These are phyloP conservation scores for Talaromyces rugulosus DNA, from an alignment of 2,329 filamentous ascomycete species.

Conservation along the genomic window DNA sequence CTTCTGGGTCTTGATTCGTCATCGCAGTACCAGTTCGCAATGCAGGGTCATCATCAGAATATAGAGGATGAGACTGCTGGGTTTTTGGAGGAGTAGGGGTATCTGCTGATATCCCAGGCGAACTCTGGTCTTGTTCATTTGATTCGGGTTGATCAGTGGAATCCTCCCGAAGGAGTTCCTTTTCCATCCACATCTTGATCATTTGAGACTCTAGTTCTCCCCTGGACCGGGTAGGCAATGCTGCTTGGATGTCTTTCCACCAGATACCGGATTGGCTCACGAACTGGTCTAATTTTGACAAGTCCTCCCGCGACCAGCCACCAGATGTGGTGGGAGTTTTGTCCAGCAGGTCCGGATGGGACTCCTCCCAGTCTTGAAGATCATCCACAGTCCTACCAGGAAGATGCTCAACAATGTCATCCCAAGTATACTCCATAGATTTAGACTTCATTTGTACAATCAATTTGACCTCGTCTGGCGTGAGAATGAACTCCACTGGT, in stretches of 20 bases:
- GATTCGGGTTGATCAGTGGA: neutral
- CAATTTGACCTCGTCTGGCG: slow-evolving; percentile 29
- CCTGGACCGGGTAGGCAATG: slow-evolving; percentile 25
- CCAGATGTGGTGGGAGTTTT: slow-evolving; percentile 23
- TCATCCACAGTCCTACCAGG: slow-evolving; percentile 20
- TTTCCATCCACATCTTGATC: slow-evolving; percentile 27
- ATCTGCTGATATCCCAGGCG: neutral
- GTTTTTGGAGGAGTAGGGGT: neutral
- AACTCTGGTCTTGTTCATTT: neutral
- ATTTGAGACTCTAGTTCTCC: slow-evolving; percentile 32
- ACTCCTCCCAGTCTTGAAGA: slow-evolving; percentile 23
- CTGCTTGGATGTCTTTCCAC: slow-evolving; percentile 25
- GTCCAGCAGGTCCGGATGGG: slow-evolving; percentile 27
- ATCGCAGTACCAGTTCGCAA: slow-evolving; percentile 1
- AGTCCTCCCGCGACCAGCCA: slow-evolving; percentile 28
- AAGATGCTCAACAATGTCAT: slow-evolving; percentile 25
- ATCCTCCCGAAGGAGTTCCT: neutral
- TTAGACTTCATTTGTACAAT: slow-evolving; percentile 26
- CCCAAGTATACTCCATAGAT: slow-evolving; percentile 23
- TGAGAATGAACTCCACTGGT: slow-evolving; percentile 16
- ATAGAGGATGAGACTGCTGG: neutral
- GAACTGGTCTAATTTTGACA: slow-evolving; percentile 21
- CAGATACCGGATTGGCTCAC: slow-evolving; percentile 24
- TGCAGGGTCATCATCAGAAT: slow-evolving; percentile 4
- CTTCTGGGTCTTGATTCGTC: slow-evolving; percentile 6